Evolutionary conservation across 169 alveolate genomes (phyloP).

Genomic region (Cryptosporidium bovis): DNA sequence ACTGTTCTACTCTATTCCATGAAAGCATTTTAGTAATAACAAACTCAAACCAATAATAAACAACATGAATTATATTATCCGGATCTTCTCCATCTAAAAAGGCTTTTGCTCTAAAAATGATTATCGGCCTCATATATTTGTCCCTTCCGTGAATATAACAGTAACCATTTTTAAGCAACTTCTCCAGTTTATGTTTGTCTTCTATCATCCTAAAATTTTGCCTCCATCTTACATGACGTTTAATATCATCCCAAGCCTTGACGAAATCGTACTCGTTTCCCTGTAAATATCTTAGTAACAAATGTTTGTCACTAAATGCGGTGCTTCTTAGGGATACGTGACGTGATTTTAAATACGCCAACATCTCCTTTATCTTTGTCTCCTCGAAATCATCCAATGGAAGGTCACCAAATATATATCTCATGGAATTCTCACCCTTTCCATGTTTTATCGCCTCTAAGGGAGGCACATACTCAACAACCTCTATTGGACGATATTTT

Average conservation of each 20-base stretch:
- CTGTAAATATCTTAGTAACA: constrained; percentile 78
- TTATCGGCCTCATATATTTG: constrained; percentile 78
- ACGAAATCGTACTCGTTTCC: constrained; percentile 81
- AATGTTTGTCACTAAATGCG: constrained; percentile 77
- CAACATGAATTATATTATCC: constrained; percentile 43
- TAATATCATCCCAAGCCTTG: constrained; percentile 77
- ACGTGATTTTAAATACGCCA: constrained; percentile 69
- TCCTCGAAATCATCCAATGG: constrained; percentile 77
- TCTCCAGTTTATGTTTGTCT: constrained; percentile 75
- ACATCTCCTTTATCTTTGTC: constrained; percentile 74
- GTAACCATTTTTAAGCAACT: constrained; percentile 76
- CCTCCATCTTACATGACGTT: constrained; percentile 80
- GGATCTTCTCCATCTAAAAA: constrained; percentile 59
- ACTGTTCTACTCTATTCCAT: constrained; percentile 81
- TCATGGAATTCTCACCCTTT: constrained; percentile 46
- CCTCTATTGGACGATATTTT: constrained; percentile 59
- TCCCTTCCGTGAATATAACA: constrained; percentile 82
- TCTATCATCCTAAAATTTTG: constrained; percentile 64
- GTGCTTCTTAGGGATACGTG: constrained; percentile 75
- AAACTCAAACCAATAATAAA: constrained; percentile 75
- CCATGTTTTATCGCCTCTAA: constrained; percentile 67
- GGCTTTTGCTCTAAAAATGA: constrained; percentile 77
- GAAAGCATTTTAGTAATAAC: constrained; percentile 78
- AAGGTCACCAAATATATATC: constrained; percentile 80
- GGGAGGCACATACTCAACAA: constrained; percentile 44